These are phyloP conservation scores for Aphanomyces invadans DNA, from an alignment of 352 stramenopile species.

Conservation along the genomic window DNA sequence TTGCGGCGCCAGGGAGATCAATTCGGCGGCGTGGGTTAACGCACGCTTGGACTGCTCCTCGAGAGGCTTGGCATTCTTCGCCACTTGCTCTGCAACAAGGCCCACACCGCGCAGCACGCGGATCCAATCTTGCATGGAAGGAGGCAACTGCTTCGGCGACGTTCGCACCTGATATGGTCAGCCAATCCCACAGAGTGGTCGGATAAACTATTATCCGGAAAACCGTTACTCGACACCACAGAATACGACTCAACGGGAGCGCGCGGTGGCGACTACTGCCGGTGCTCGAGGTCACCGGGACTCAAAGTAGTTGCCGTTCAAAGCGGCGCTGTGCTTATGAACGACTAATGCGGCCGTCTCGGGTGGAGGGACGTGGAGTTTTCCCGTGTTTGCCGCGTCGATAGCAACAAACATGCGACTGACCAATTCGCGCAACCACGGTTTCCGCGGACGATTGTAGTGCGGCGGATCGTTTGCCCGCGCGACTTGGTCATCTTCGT, in stretches of 20 bases:
- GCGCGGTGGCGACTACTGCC: no score
- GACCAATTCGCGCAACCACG: not conserved
- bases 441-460: not conserved
- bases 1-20: conserved; percentile 11
- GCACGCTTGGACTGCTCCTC: conserved; percentile 12
- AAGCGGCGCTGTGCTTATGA: conserved; percentile 2
- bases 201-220: conserved; percentile 1
- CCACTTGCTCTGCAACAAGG: conserved; percentile 25
- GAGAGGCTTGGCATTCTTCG: conserved; percentile 19
- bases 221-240: not conserved
- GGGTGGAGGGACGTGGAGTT: not conserved
- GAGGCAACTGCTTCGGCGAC: conserved; percentile 2
- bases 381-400: not conserved
- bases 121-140: conserved; percentile 21
- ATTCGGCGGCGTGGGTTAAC: conserved; percentile 8
- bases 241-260: not conserved
- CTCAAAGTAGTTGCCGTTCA: conserved; percentile 1
- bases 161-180: not conserved
- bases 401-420: not conserved
- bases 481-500: not conserved
- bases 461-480: not conserved
- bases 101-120: conserved; percentile 21
- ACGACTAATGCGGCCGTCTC: not conserved
- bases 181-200: conserved; percentile 2
- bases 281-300: not conserved